Evolutionary conservation across 1,139 yeast genomes (phyloP).

Genomic region (Taiozyma onychis): DNA sequence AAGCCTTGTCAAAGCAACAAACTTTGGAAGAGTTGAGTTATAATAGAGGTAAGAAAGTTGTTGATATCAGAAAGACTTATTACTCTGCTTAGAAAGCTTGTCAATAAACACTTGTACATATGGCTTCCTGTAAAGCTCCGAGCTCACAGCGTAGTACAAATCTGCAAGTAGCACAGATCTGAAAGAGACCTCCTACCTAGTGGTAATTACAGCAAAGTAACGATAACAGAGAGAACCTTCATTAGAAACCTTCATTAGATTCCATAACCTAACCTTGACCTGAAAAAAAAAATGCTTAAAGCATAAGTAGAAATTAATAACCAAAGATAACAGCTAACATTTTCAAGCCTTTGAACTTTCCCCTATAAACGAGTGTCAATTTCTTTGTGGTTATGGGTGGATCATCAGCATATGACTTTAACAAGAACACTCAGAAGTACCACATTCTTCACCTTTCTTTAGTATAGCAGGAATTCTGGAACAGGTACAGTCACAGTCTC

Average conservation of each 20-base stretch:
- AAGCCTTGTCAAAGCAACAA: conserved; percentile 74
- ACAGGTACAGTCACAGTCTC: conserved; percentile 25
- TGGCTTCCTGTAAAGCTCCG: not conserved
- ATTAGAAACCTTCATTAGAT: not conserved
- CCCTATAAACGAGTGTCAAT: not conserved
- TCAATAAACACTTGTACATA: not conserved
- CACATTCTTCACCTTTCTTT: conserved; percentile 21
- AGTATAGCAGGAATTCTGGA: conserved; percentile 7
- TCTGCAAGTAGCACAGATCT: no score
- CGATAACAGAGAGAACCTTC: not conserved
- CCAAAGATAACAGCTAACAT: not conserved
- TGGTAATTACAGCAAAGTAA: not conserved
- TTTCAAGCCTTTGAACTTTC: not conserved
- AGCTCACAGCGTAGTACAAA: no score
- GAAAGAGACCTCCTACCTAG: not conserved
- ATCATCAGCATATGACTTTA: not conserved
- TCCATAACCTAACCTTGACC: not conserved
- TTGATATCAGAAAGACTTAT: conserved; percentile 87
- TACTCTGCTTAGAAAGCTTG: conserved; percentile 39
- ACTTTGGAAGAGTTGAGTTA: conserved; percentile 84
- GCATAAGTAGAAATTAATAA: not conserved
- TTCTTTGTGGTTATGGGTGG: not conserved
- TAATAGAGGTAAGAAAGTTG: conserved; percentile 91
- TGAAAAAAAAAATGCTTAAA: not conserved
- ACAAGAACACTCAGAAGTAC: conserved; percentile 23